These are phyloP conservation scores for Colletotrichum australisinense DNA, from an alignment of 2,329 filamentous ascomycete genomes.

Conservation along the genomic window DNA sequence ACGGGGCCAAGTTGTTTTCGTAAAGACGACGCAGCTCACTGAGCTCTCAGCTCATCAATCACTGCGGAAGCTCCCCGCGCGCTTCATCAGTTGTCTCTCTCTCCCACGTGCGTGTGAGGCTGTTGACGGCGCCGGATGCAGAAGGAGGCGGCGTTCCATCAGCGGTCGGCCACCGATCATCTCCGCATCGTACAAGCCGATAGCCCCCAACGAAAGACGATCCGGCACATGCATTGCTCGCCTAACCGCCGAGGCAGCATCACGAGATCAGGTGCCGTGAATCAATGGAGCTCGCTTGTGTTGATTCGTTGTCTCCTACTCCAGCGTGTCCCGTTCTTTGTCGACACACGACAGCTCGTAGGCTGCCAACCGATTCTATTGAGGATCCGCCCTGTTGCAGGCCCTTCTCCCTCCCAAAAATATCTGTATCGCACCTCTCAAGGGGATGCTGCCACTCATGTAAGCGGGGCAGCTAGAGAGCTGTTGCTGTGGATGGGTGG, in stretches of 20 bases:
- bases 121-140: neutral
- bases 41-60: neutral
- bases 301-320: conserved; percentile 4
- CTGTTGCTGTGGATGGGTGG: neutral
- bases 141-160: neutral
- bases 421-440: neutral
- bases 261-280: conserved; percentile 22
- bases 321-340: conserved; percentile 1
- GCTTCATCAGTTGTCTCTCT: neutral
- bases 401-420: conserved; percentile 8
- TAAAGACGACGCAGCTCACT: neutral
- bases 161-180: neutral
- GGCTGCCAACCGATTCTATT: neutral
- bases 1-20: neutral
- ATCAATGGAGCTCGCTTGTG: neutral
- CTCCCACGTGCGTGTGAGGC: neutral
- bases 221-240: conserved; percentile 9
- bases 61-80: neutral
- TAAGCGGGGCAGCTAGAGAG: neutral
- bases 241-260: conserved; percentile 29
- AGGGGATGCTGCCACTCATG: conserved; percentile 4
- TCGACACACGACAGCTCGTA: conserved; percentile 9
- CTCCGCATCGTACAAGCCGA: neutral
- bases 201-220: neutral
- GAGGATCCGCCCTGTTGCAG: conserved; percentile 3